Evolutionary conservation across 1,139 yeast genomes (phyloP), one percentile per base, ranked within the genome.

Genomic region (Yamadazyma oceani): DNA sequence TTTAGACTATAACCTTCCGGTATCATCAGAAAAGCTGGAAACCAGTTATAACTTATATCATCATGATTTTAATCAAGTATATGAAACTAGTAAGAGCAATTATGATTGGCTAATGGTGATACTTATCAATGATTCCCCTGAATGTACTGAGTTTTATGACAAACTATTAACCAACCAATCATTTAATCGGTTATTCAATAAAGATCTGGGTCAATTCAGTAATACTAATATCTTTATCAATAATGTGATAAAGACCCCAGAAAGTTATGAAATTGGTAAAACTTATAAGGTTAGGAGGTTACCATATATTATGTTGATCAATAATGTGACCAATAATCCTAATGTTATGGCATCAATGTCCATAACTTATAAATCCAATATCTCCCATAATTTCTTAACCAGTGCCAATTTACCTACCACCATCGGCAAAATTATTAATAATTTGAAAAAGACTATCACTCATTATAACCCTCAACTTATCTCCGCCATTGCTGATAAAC

Each of bases 331-430:
- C 10, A 65, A 75, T 32, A 66, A 65, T 36, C 80, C 78, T 1
- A 57, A 67, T 3, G 57, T 75, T 4, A 64, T 73, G 60, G 66
- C 80, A 7, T 69, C 78, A 21, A 78, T 78, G 81, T 74, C 82
- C 4, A 53, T 75, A 2, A 64, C 73, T 3, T 73, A 70, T 45
- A 69, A 67, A 44, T 58, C 69, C 14, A 69, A 69, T 38, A 44
- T 68, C 17, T 48, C 65, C 4, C 38, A 40, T 5, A 48, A 46
- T 21, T 58, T 60, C 37, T 39, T 64, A 4, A 28, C 41, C 3
- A 49, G 38, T 10, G 51, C 48, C 7, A 56, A 50, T 17, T 40
- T 53, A n/a, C 38, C 34, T 3, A 37, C 36, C 7, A 54, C 66
- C 2, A 45, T 54, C 11, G 53, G 49, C 21, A 69, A 65, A 42